These are phyloP conservation scores for Protostelium mycophagum DNA, from an alignment of 78 protist genomes.

Conservation along the genomic window DNA sequence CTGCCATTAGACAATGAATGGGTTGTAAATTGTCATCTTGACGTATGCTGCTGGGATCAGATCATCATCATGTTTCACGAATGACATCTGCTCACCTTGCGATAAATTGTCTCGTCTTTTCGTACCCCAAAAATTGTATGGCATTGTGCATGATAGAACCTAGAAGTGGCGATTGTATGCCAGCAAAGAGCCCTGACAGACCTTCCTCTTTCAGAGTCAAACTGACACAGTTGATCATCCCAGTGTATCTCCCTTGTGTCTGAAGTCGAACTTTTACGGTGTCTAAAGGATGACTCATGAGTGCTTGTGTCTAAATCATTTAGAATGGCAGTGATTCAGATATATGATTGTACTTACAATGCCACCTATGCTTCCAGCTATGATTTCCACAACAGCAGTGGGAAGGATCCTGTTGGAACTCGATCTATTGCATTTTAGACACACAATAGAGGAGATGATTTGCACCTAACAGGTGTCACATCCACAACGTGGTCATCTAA, in stretches of 20 bases:
- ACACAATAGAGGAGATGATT: no score
- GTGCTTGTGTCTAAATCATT: background rate
- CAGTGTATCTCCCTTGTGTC: background rate
- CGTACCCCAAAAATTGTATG: background rate
- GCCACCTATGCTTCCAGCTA: background rate
- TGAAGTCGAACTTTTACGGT: background rate
- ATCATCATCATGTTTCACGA: background rate
- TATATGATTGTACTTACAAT: background rate
- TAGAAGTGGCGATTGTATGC: background rate
- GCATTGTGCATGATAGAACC: background rate
- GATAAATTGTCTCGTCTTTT: background rate
- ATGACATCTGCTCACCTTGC: background rate
- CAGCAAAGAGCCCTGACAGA: background rate
- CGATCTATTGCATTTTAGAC: no score
- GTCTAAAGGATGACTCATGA: background rate
- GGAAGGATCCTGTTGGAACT: no score
- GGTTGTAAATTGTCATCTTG: background rate
- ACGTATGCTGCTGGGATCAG: background rate
- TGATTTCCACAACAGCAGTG: background rate
- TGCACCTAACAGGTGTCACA: no score
- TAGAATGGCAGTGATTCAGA: background rate
- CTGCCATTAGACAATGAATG: background rate
- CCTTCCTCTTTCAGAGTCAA: background rate
- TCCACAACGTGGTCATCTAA: no score
- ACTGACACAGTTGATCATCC: background rate